phyloP scores from a whole-genome alignment of 176 grass and related monocot genomes.

The Oryza glaberrima region DNA sequence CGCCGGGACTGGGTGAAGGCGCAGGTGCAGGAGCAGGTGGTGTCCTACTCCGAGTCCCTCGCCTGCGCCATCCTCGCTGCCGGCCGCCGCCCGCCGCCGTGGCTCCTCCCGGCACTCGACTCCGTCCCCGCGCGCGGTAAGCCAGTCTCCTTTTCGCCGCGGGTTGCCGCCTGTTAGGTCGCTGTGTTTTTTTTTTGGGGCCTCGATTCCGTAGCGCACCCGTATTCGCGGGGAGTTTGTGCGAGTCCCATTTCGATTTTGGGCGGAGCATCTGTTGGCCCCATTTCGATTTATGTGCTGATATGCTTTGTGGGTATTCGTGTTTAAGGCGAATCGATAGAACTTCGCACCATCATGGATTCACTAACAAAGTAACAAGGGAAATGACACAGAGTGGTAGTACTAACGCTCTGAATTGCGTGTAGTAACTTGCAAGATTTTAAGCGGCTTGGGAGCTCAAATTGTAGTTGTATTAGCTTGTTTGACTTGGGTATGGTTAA shows the following conservation, averaged over 20 bases:
- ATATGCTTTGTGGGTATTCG: neutral
- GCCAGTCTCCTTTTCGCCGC: neutral
- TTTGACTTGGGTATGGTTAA: neutral
- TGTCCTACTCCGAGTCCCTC: conserved; percentile 56
- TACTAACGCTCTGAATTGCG: neutral
- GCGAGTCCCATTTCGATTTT: conserved; percentile 2
- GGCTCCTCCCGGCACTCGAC: conserved; percentile 26
- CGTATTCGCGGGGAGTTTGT: neutral
- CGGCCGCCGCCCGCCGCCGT: conserved; percentile 45
- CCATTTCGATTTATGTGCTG: conserved; percentile 1
- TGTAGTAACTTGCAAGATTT: neutral
- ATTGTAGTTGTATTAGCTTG: neutral
- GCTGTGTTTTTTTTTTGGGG: neutral
- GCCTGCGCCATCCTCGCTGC: conserved; percentile 48
- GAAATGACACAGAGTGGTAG: neutral
- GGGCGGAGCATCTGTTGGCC: neutral
- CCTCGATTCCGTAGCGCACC: neutral
- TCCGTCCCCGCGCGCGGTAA: neutral
- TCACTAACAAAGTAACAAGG: neutral
- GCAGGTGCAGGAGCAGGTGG: conserved; percentile 54
- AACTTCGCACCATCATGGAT: neutral
- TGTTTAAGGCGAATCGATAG: neutral
- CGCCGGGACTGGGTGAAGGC: conserved; percentile 40
- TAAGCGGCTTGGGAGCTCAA: neutral
- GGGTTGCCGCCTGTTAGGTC: neutral